Conservation (phyloP, 352 stramenopile species). For the Globisporangium nagaii region DNA sequence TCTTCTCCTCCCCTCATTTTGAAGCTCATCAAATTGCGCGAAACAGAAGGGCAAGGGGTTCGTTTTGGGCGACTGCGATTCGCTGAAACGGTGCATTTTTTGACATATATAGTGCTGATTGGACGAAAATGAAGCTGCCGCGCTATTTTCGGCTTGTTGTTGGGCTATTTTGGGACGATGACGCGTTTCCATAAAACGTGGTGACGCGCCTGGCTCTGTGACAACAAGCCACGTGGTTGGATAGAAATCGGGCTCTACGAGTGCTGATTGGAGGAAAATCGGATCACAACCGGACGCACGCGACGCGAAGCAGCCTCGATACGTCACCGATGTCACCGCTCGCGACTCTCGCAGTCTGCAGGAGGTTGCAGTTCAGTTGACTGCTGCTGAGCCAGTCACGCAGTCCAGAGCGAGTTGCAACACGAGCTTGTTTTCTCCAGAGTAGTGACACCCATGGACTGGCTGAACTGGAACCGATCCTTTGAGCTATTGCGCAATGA, state of each 20-base stretch:
- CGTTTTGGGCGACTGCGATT: not conserved
- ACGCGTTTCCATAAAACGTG: not conserved
- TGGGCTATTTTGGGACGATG: no score
- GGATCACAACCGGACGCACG: not conserved
- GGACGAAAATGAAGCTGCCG: not conserved
- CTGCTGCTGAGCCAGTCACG: no score
- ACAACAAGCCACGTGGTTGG: not conserved
- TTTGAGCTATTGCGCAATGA: no score
- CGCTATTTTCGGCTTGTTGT: not conserved
- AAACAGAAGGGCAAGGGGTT: not conserved
- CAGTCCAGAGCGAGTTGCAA: no score
- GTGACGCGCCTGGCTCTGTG: constrained; percentile 8
- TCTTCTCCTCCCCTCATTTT: not conserved
- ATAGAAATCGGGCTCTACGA: not conserved
- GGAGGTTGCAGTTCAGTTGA: not conserved
- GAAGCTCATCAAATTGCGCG: not conserved
- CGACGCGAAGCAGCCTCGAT: constrained; percentile 5
- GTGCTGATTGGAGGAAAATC: not conserved
- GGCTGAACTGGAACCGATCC: no score
- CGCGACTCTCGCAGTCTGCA: not conserved
- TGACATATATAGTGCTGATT: not conserved
- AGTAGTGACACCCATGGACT: no score
- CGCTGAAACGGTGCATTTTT: not conserved
- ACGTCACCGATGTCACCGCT: constrained; percentile 8
- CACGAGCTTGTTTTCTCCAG: no score